Evolutionary conservation across 495 filamentous ascomycete genomes (phyloP).

Genomic region (Talaromyces thailandensis): DNA sequence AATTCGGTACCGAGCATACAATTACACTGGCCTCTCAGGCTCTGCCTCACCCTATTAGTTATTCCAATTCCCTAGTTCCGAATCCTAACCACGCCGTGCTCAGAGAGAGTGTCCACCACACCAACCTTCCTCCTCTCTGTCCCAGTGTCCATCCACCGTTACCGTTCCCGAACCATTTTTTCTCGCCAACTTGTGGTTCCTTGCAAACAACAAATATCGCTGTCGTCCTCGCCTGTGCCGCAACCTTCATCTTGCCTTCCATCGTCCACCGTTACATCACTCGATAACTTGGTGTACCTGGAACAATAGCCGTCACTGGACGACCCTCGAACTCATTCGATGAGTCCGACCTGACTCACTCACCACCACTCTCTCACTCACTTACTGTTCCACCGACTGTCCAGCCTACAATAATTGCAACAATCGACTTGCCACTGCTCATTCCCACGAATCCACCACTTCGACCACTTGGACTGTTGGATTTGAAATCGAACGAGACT

Average conservation of each 20-base stretch:
- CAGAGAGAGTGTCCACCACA: neutral
- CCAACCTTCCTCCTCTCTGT: neutral
- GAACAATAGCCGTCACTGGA: neutral
- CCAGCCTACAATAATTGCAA: neutral
- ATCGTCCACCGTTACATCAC: neutral
- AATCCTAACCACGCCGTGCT: neutral
- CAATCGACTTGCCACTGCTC: neutral
- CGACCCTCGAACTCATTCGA: neutral
- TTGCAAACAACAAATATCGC: neutral
- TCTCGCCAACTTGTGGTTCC: neutral
- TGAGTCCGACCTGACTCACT: neutral
- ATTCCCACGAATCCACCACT: too few species aligned
- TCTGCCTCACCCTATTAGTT: too few species aligned
- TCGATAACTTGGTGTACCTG: neutral
- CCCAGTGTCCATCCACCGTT: too few species aligned
- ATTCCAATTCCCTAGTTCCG: neutral
- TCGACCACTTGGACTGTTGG: neutral
- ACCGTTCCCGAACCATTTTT: neutral
- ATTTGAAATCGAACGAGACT: neutral
- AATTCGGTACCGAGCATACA: neutral
- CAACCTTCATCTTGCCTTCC: neutral
- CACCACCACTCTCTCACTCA: neutral
- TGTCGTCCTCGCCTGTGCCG: neutral
- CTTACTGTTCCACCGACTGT: neutral
- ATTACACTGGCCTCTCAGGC: too few species aligned